Percentiles rank a stretch among this genome's conserved stretches.
phyloP scores from a whole-genome alignment of 2,329 filamentous ascomycete genomes.

The Fusarium fujikuroi region DNA sequence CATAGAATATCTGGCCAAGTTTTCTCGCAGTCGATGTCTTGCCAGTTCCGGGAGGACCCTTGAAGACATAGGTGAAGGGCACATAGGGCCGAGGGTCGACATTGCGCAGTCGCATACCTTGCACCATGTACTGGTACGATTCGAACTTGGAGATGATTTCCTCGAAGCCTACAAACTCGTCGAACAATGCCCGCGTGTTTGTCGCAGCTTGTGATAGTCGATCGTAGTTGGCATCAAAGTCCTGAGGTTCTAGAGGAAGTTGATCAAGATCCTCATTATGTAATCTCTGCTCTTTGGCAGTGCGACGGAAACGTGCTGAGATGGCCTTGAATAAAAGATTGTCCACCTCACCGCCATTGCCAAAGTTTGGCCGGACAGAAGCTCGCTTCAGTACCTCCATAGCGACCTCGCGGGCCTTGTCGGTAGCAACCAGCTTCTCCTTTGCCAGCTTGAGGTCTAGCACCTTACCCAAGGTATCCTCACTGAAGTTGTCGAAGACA shows the following conservation, averaged over 20 bases:
- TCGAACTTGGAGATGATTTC: conserved; percentile 64
- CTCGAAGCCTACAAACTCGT: conserved; percentile 69
- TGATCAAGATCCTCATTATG: conserved; percentile 38
- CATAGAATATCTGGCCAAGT: conserved; percentile 78
- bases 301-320: conserved; percentile 38
- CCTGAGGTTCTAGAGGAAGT: conserved; percentile 48
- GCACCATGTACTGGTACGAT: conserved; percentile 64
- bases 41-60: conserved; percentile 72
- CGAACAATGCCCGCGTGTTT: conserved; percentile 65
- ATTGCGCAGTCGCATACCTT: conserved; percentile 60
- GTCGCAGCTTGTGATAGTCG: conserved; percentile 53
- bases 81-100: conserved; percentile 65
- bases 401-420: conserved; percentile 64
- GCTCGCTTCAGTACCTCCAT: conserved; percentile 69
- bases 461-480: conserved; percentile 68
- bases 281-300: conserved; percentile 35
- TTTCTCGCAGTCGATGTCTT: conserved; percentile 77
- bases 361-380: conserved; percentile 75
- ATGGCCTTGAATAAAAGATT: conserved; percentile 52
- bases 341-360: conserved; percentile 80
- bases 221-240: conserved; percentile 69
- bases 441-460: conserved; percentile 71
- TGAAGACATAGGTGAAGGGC: conserved; percentile 75
- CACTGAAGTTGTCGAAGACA: conserved; percentile 73
- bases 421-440: conserved; percentile 64